Evolutionary conservation across 352 stramenopile genomes (phyloP), one percentile per base, ranked within the genome.

Genomic region (Globisporangium abappressorium): DNA sequence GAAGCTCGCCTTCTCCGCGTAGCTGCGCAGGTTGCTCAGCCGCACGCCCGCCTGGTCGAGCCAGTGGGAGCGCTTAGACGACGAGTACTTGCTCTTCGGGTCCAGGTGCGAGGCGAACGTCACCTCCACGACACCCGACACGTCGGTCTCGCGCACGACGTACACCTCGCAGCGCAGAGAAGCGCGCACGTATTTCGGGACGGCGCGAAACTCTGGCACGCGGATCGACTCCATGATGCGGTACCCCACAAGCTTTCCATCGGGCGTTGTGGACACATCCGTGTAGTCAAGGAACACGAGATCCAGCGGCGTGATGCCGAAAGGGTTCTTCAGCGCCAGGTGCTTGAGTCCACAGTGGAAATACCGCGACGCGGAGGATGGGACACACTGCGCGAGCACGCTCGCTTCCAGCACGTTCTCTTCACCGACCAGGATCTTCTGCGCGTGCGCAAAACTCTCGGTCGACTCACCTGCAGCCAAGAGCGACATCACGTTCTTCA

Each of bases 311-410:
- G 70, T 72, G 22, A 82, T 65, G 6, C 82, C 85, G 59, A 93
- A 93, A 51, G 85, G 85, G 69, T 93, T 92, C 75, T 92, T 92
- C 7, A 95, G 81, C 20, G 82, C 87, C 62, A 90, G 68, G 67
- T 92, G 93, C 71, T 95, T 95, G 63, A 95, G 81, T 7, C 82
- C 87, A 65, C 85, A 93, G 62, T 95, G 87, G 71, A 92, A 95
- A 66, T 85, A 91, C 20, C 73, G 70, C 20, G 81, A 91, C 33
- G 74, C 74, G 11, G 80, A 82, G 15, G 79, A 73, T 22, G 82
- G 73, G 18, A 85, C 85, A 41, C 85, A 94, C 2, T 78, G 85
- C 14, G 84, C 77, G 22, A 95, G 70, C 60, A 93, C 81, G 7
- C 81, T 79, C 0, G 87, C 82, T 14, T 92, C 85, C 0, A 93